Evolutionary conservation across 768 basidiomycete species (phyloP), one percentile per base, ranked within the genome.

Genomic region (Boletus bicolor): DNA sequence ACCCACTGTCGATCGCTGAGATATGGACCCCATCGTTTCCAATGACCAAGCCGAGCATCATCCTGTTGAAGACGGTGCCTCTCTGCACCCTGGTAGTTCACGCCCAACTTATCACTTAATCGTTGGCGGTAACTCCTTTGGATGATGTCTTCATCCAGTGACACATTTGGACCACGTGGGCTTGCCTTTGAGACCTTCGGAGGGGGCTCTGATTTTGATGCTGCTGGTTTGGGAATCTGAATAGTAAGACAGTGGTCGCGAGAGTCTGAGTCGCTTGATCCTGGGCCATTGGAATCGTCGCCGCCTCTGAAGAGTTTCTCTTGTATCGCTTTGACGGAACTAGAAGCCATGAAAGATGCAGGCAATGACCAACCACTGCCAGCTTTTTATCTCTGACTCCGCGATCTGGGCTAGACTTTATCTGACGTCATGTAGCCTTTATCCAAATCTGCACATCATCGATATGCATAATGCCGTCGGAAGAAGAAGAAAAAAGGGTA

Each of bases 1-100:
- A 93, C 96, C 97, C 97, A 99, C 79, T 98, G 97, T 55, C 97
- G 81, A 73, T 99, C 97, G 55, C 87, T 88, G 50, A 99, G 81
- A 76, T 99, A 99, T 15, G 97, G 97, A 19, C 97, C 97, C 96
- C 96, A 98, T 64, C 92, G 81, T 75, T 98, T 98, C 97, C 97
- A 99, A 72, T 98, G 95, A 48, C 80, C 80, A 61, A 91, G 86
- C 62, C 83, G 87, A 48, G 79, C 77, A 55, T 81, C 85, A 61
- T 93, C 91, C 65, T 98, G 89, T 47, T 84, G 74, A n/a, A 99
- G 82, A 47, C 95, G 83, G 71, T 89, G 78, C 61, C 84, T 84
- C 75, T 99, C 96, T 24, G 82, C 83, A 12, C 91, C 89, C 49
- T 85, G 81, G 70, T 95, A 98, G 35, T 85, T 76, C 4, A 74